phyloP scores from a whole-genome alignment of 495 filamentous ascomycete species.

The Penicillium angulare region DNA sequence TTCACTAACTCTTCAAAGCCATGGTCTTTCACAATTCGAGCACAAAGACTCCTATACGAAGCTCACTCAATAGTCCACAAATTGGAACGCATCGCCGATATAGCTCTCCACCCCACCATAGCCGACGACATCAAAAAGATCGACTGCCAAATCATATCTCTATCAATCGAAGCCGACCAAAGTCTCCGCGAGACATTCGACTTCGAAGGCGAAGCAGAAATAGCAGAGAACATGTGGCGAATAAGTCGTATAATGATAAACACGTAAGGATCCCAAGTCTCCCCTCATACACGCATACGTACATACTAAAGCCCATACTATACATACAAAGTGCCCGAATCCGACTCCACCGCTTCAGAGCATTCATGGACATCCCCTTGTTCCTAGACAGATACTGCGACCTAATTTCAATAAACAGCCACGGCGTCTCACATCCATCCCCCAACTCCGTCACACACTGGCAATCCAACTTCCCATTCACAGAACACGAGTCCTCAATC shows the following conservation, averaged over 20 bases:
- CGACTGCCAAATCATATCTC: conserved; percentile 5
- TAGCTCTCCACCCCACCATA: conserved; percentile 2
- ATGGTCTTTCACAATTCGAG: conserved; percentile 44
- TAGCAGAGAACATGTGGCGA: conserved; percentile 22
- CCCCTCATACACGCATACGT: not conserved
- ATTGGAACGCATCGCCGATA: conserved; percentile 10
- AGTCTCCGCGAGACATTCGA: conserved; percentile 11
- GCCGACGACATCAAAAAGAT: conserved; percentile 13
- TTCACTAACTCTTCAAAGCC: conserved; percentile 22
- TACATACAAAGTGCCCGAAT: conserved; percentile 38
- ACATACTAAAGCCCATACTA: not conserved
- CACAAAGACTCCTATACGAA: conserved; percentile 43
- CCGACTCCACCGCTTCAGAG: conserved; percentile 50
- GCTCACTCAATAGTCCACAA: conserved; percentile 32
- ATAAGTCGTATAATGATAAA: conserved; percentile 17
- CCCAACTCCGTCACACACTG: conserved; percentile 12
- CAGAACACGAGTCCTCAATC: conserved; percentile 42
- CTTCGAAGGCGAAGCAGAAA: conserved; percentile 6
- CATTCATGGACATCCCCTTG: conserved; percentile 50
- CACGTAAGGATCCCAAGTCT: conserved; percentile 9
- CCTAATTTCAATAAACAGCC: conserved; percentile 36
- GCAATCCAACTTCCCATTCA: conserved; percentile 38
- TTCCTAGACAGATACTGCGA: conserved; percentile 52
- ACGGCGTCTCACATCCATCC: conserved; percentile 1
- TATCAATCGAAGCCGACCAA: conserved; percentile 17